These are phyloP conservation scores for Calonectria ilicicola DNA, from an alignment of 2,329 filamentous ascomycete genomes.

Conservation along the genomic window DNA sequence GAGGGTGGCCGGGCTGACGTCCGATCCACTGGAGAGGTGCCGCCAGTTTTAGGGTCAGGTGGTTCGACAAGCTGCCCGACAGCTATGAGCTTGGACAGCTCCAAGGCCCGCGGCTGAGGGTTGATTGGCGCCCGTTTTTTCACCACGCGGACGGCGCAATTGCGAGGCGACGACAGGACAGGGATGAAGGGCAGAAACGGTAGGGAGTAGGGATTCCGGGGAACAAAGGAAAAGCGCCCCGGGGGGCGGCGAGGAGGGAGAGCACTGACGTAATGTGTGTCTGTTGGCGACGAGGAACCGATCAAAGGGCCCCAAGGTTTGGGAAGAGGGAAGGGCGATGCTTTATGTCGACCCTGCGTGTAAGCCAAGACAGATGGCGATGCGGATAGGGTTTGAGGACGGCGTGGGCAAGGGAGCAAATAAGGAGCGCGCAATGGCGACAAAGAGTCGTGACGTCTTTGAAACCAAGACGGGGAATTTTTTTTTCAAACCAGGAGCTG, in stretches of 20 bases:
- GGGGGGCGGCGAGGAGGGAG: background rate
- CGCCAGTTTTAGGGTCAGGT: conserved; percentile 42
- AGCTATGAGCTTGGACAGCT: conserved; percentile 42
- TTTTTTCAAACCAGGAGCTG: conserved; percentile 18
- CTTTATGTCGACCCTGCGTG: background rate
- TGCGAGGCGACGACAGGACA: conserved; percentile 15
- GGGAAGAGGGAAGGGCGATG: background rate
- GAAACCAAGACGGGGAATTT: background rate
- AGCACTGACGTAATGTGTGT: conserved; percentile 42
- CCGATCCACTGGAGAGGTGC: conserved; percentile 27
- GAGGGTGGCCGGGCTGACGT: conserved; percentile 27
- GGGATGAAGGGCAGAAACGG: background rate
- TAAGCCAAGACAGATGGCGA: background rate
- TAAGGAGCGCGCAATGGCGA: background rate
- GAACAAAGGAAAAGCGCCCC: conserved; percentile 34
- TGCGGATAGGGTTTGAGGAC: conserved; percentile 7
- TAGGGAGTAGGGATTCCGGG: conserved; percentile 31
- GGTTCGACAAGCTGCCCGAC: conserved; percentile 32
- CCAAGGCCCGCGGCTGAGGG: conserved; percentile 33
- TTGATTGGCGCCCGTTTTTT: conserved; percentile 23
- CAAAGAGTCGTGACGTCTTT: conserved; percentile 38
- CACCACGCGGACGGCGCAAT: conserved; percentile 13
- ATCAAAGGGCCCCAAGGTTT: background rate
- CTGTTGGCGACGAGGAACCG: conserved; percentile 16
- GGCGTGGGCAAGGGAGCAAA: background rate